phyloP scores from a whole-genome alignment of 2,329 filamentous ascomycete genomes.

The Podosphaera xanthii region DNA sequence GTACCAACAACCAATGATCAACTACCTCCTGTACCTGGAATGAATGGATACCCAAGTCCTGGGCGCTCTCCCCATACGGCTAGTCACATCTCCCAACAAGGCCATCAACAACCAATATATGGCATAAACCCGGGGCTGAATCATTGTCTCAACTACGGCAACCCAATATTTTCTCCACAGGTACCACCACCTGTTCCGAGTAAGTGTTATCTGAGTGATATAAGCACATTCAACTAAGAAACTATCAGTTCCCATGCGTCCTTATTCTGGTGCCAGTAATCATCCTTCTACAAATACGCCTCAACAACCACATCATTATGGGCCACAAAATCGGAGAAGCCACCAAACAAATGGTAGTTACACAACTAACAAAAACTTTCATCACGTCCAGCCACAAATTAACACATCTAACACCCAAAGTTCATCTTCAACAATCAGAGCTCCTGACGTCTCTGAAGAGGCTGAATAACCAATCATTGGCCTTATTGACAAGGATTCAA shows the following conservation, averaged over 20 bases:
- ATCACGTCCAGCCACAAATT: constrained; percentile 19
- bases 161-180: constrained; percentile 44
- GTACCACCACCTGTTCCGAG: constrained; percentile 52
- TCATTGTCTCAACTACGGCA: constrained; percentile 34
- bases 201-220: constrained; percentile 23
- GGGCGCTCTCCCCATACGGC: constrained; percentile 74
- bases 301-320: constrained; percentile 36
- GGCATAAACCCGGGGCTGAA: constrained; percentile 53
- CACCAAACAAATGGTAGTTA: constrained; percentile 25
- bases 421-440: constrained; percentile 17
- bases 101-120: constrained; percentile 43
- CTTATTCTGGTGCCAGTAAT: constrained; percentile 31
- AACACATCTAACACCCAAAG: constrained; percentile 18
- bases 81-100: constrained; percentile 82
- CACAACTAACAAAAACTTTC: constrained; percentile 27
- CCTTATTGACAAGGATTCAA: background rate
- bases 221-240: background rate
- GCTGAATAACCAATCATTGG: constrained; percentile 20
- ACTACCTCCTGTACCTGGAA: constrained; percentile 36
- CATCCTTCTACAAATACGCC: constrained; percentile 40
- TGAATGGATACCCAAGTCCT: constrained; percentile 72
- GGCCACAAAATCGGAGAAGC: constrained; percentile 29
- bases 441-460: constrained; percentile 22
- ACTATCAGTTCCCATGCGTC: constrained; percentile 32
- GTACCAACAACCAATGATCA: constrained; percentile 33